phyloP scores from a whole-genome alignment of 2,329 filamentous ascomycete species.

The Podosphaera fusca region DNA sequence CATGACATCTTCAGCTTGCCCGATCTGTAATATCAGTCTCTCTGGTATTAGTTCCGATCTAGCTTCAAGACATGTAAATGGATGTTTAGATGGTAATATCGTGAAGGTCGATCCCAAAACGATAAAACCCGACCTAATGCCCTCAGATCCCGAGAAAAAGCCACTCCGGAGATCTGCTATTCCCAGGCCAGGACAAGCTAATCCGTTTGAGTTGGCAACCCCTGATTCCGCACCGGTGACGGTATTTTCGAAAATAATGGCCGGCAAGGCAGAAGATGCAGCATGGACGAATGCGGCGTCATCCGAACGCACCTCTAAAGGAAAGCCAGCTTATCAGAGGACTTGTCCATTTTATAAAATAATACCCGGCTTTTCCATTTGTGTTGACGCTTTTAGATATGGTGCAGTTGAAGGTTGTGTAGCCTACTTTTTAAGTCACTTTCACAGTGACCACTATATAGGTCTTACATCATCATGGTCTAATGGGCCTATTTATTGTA shows the following conservation, averaged over 20 bases:
- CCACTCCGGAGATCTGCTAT: constrained; percentile 42
- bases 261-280: constrained; percentile 65
- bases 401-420: constrained; percentile 79
- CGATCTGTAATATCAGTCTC: constrained; percentile 51
- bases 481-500: constrained; percentile 93
- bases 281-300: constrained; percentile 80
- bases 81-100: constrained; percentile 67
- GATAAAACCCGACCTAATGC: constrained; percentile 10
- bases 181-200: constrained; percentile 57
- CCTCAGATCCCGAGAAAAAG: constrained; percentile 17
- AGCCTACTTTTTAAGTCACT: constrained; percentile 92
- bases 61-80: constrained; percentile 69
- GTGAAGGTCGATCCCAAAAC: constrained; percentile 23
- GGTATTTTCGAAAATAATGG: constrained; percentile 86
- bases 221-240: constrained; percentile 26
- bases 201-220: constrained; percentile 41
- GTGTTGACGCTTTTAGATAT: constrained; percentile 89
- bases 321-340: constrained; percentile 66
- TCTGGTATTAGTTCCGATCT: constrained; percentile 37
- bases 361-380: constrained; percentile 75
- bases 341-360: constrained; percentile 99
- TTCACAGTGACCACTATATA: constrained; percentile 94
- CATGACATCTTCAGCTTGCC: constrained; percentile 28
- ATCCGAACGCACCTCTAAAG: constrained; percentile 51
- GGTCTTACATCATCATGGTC: constrained; percentile 72